A percentile compares a stretch with the other conserved stretches of the same genome.
These are phyloP conservation scores for Castanea mollissima DNA, from an alignment of 306 rosid genomes.

Conservation along the genomic window DNA sequence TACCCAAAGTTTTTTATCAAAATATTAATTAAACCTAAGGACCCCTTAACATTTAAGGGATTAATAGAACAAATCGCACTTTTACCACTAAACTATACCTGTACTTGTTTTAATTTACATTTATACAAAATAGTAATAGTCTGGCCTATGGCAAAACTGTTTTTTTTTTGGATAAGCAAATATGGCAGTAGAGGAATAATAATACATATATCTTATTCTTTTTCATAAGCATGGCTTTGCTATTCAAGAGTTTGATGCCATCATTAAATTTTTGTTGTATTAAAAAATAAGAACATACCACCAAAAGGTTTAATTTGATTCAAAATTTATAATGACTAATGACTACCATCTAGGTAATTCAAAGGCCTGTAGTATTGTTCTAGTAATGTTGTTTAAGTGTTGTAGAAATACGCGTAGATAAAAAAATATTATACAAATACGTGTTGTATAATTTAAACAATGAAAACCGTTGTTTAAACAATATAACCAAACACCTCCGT, in stretches of 20 bases:
- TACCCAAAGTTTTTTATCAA: neutral
- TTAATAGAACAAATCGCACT: too few species aligned
- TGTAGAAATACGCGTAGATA: too few species aligned
- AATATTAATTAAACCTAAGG: too few species aligned
- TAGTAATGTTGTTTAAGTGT: too few species aligned
- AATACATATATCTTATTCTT: neutral
- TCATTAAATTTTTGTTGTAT: neutral
- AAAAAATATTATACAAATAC: too few species aligned
- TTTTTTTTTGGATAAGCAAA: conserved; percentile 77
- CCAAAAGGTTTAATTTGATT: neutral
- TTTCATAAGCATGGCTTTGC: neutral
- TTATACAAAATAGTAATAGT: too few species aligned
- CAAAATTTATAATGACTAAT: neutral
- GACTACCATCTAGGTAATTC: conserved; percentile 1
- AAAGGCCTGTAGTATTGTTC: too few species aligned
- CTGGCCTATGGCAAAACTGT: conserved; percentile 62
- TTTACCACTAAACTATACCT: too few species aligned
- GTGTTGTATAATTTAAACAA: too few species aligned
- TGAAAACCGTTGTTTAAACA: too few species aligned
- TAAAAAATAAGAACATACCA: neutral
- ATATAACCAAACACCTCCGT: neutral
- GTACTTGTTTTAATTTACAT: too few species aligned
- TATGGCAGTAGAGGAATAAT: conserved; percentile 59
- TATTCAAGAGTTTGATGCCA: neutral
- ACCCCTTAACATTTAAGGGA: too few species aligned